These are phyloP conservation scores for Phoenix roebelenii DNA, from an alignment of 176 grass and related monocot genomes.

Conservation along the genomic window DNA sequence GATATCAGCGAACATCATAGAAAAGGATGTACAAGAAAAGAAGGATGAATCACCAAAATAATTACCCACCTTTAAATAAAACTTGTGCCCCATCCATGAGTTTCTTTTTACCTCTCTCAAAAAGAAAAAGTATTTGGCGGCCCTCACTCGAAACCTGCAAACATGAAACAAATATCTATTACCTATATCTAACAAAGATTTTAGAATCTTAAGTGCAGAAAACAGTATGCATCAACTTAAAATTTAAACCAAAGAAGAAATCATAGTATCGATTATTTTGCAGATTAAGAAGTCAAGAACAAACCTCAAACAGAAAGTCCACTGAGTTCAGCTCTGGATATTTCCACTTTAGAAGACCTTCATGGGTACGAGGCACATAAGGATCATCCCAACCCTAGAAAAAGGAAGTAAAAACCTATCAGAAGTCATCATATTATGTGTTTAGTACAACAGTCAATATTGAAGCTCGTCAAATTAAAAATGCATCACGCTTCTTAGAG, in stretches of 20 bases:
- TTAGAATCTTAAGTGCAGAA: too few relatives aligned
- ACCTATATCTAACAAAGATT: not conserved
- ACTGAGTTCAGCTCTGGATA: constrained; percentile 94
- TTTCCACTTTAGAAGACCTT: constrained; percentile 97
- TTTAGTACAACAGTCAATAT: too few relatives aligned
- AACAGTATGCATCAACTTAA: too few relatives aligned
- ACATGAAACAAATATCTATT: not conserved
- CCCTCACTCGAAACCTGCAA: constrained; percentile 52
- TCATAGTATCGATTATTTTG: too few relatives aligned
- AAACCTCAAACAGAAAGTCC: constrained; percentile 92
- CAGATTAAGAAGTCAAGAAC: not conserved
- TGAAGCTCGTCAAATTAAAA: too few relatives aligned
- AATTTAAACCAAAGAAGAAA: too few relatives aligned
- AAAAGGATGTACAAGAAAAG: not conserved
- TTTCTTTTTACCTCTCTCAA: constrained; percentile 76
- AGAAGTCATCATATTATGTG: not conserved
- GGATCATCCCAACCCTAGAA: constrained; percentile 94
- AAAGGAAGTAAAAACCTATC: constrained; percentile 14
- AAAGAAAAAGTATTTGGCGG: constrained; percentile 63
- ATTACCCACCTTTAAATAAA: constrained; percentile 41
- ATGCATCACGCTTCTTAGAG: too few relatives aligned
- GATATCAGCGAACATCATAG: not conserved
- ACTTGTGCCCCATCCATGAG: constrained; percentile 58
- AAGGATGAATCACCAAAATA: constrained; percentile 14
- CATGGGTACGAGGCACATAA: constrained; percentile 84